Evolutionary conservation across 2,329 filamentous ascomycete species (phyloP), one percentile per base, ranked within the genome.

Genomic region (Teratosphaeria viscida): DNA sequence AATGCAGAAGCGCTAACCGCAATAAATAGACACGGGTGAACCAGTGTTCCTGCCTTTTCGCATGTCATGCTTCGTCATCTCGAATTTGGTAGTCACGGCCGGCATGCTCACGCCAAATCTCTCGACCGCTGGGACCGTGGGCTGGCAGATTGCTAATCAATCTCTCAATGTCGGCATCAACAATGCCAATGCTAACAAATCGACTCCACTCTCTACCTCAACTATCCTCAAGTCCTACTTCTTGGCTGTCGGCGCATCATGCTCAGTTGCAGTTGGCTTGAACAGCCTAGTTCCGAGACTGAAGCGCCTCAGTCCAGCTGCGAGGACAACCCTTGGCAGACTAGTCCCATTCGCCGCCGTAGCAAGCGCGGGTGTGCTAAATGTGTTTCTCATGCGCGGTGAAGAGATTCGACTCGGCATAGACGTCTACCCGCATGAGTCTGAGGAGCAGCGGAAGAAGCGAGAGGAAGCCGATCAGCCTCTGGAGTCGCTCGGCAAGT

Each of bases 161-260:
- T 96, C 92, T 12, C 86, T 99, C 68, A 99, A 99, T 74, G 94
- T 99, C 32, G 92, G 90, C 66, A 92, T 99, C 81, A 99, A 99
- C 82, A 91, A 85, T 73, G 89, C 92, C 71, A 99, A 99, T 74
- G 90, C 92, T 64, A 99, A 99, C 82, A 99, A 99, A 76, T 96
- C 91, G 47, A 92, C 90, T 2, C 90, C 92, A 1, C 82, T 97
- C 63, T 88, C 89, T 23, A 87, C 85, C 61, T 83, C 84, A 26
- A 89, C 90, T 66, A 86, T 99, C 63, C 83, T 87, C 63, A 86
- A 96, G 75, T 96, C 91, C 57, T 99, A 97, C 79, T 83, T 88
- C 72, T 82, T 96, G 62, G 94, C 94, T 58, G 94, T 99, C 23
- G 86, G 89, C 59, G 92, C 94, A 35, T 96, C 90, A 14, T 99